These are phyloP conservation scores for Aspergillus caelatus DNA, from an alignment of 2,329 filamentous ascomycete genomes.

Conservation along the genomic window DNA sequence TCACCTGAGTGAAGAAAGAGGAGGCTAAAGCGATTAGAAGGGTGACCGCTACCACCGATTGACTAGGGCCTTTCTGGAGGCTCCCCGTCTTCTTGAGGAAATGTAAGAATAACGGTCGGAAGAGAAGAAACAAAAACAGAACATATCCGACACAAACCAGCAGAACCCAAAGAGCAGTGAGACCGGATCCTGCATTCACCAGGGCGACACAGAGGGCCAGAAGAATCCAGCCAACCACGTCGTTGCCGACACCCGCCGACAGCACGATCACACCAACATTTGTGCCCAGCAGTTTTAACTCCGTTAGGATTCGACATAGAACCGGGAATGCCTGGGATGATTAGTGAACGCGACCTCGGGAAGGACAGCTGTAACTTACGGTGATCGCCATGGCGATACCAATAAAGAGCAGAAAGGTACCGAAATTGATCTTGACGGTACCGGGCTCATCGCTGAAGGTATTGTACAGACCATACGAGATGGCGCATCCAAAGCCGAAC, in stretches of 20 bases:
- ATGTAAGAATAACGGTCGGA: slow-evolving; percentile 76
- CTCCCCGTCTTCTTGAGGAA: slow-evolving; percentile 73
- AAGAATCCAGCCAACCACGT: slow-evolving; percentile 88
- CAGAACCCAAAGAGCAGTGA: slow-evolving; percentile 83
- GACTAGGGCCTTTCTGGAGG: slow-evolving; percentile 84
- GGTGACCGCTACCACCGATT: slow-evolving; percentile 80
- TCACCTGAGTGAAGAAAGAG: slow-evolving; percentile 85
- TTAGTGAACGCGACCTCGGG: not conserved
- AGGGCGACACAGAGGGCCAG: slow-evolving; percentile 90
- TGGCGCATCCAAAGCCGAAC: slow-evolving; percentile 78
- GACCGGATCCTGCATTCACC: slow-evolving; percentile 80
- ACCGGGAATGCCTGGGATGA: slow-evolving; percentile 71
- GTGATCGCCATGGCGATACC: slow-evolving; percentile 94
- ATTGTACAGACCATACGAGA: slow-evolving; percentile 79
- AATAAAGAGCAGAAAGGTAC: slow-evolving; percentile 74
- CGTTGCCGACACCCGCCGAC: slow-evolving; percentile 89
- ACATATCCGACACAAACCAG: slow-evolving; percentile 75
- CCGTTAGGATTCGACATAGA: slow-evolving; percentile 88
- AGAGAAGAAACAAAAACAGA: slow-evolving; percentile 71
- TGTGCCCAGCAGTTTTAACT: slow-evolving; percentile 81
- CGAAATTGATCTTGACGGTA: slow-evolving; percentile 62
- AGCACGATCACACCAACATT: slow-evolving; percentile 86
- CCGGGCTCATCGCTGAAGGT: slow-evolving; percentile 65
- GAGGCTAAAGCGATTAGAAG: slow-evolving; percentile 77
- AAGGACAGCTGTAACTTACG: slow-evolving; percentile 41